These are phyloP conservation scores for Hordeum pubiflorum DNA, from an alignment of 202 grass and related monocot species.

Conservation along the genomic window DNA sequence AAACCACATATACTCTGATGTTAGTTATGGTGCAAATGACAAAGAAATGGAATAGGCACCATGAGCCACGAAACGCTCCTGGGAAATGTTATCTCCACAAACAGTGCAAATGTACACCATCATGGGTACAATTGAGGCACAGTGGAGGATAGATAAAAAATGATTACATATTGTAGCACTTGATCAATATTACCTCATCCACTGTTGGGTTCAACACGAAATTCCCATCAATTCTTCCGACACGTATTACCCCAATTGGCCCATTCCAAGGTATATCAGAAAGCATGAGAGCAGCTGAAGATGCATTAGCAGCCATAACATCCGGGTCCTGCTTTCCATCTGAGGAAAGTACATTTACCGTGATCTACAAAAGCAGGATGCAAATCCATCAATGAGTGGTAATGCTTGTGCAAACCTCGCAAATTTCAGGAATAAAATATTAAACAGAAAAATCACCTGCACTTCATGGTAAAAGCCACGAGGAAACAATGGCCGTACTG, in stretches of 20 bases:
- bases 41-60: background rate
- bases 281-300: slow-evolving; percentile 93
- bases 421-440: background rate
- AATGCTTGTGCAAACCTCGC: slow-evolving; percentile 14
- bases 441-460: slow-evolving; percentile 47
- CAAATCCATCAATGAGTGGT: slow-evolving; percentile 14
- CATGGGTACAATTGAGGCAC: background rate
- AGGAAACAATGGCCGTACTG: slow-evolving; percentile 91
- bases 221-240: slow-evolving; percentile 85
- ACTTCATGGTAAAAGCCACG: slow-evolving; percentile 93
- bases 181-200: slow-evolving; percentile 57
- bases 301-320: slow-evolving; percentile 95
- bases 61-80: background rate
- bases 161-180: background rate
- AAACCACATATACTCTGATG: background rate
- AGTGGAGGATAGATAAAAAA: background rate
- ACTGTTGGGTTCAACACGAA: slow-evolving; percentile 88
- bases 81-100: background rate
- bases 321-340: slow-evolving; percentile 95
- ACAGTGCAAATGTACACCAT: background rate
- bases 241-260: slow-evolving; percentile 80
- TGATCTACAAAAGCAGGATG: slow-evolving; percentile 49
- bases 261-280: slow-evolving; percentile 98
- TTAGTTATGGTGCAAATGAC: background rate
- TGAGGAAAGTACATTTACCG: slow-evolving; percentile 72